Evolutionary conservation across 2,329 filamentous ascomycete species (phyloP), one percentile per base, ranked within the genome.

Genomic region (Fusarium pseudonygamai): DNA sequence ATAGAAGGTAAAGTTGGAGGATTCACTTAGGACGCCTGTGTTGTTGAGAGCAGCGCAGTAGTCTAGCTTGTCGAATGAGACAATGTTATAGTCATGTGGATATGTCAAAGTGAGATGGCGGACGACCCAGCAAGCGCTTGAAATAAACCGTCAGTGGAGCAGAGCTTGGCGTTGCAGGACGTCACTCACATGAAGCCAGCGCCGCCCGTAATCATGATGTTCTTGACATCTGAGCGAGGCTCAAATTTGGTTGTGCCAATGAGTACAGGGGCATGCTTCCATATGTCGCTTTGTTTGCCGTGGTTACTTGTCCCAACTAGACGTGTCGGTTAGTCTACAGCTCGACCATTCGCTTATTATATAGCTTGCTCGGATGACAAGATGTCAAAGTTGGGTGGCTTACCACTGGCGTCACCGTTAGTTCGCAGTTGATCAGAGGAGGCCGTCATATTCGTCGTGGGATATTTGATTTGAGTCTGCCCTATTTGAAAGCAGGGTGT

Each of bases 31-130:
- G 57, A 88, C 86, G 49, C 91, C 87, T 7, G 93, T 94, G 82
- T 96, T 96, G 84, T 95, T 94, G 75, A 94, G 85, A 13, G 93
- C 93, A 13, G 93, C 88, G 83, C 93, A 95, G 83, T 95, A 94
- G 80, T 96, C 93, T 67, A 96, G 87, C 82, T 95, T 96, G 84
- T 96, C 93, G 78, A 95, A 94, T 39, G 92, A 95, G 57, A 96
- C 86, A 71, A 96, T 89, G 78, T 93, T 93, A 86, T 96, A 96
- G 72, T 89, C 86, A 45, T 91, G 80, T 7, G 92, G 88, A 79
- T 96, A 96, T 39, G 91, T 93, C 65, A 93, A 83, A 16, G 90
- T 90, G 59, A 96, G 86, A 82, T 96, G 93, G 69, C 93, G 91
- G 71, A 94, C 92, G 42, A 96, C 87, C 93, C 93, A 96, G 80